Base-by-base conservation (phyloP, 371 early-diverging fungal genomes). In the Circinella minor region DNA sequence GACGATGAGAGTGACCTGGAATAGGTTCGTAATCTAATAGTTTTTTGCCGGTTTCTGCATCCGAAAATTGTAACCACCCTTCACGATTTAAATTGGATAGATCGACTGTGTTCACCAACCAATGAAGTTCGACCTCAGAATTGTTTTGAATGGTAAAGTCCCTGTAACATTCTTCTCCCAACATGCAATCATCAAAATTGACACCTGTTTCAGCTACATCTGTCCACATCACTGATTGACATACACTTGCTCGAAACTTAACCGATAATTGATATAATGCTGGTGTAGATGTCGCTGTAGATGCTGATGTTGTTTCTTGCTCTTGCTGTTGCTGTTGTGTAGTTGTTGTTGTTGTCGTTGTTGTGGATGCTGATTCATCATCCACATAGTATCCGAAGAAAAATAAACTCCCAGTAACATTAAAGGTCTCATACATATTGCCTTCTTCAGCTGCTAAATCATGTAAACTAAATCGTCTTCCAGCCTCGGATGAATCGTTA, bases 181-280 rank as follows among this genome's bases (percentile, higher is more conserved):
- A 81, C 9, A 96, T 91, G 73, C 98, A 96, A 75, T 97, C 97
- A 63, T 97, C 96, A 80, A 98, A 95, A 67, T 90, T 90, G 38
- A 98, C 83, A 15, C 97, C 98, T 15, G 92, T 93, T 55, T 95
- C 95, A 15, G 91, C 89, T 72, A 96, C 90, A 72, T 97, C 95
- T 60, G 94, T 92, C 86, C 94, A 94, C 34, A 98, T 80, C 14
- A 96, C 91, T 4, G 96, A 95, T 36, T 89, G 88, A 77, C 98
- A 97, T 17, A 94, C 92, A 6, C 90, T 86, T 0, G 96, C 91
- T 49, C 92, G 85, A 73, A 96, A 92, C 71, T 94, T 94, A 49
- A 94, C 81, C 4, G 93, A 88, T 1, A 89, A 73, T 78, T 94
- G 87, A 60, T 86, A 88, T 67, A 88, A 89, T 20, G 90, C 89